Base-by-base conservation (phyloP, 352 stramenopile genomes). In the Phytophthora kernoviae region DNA sequence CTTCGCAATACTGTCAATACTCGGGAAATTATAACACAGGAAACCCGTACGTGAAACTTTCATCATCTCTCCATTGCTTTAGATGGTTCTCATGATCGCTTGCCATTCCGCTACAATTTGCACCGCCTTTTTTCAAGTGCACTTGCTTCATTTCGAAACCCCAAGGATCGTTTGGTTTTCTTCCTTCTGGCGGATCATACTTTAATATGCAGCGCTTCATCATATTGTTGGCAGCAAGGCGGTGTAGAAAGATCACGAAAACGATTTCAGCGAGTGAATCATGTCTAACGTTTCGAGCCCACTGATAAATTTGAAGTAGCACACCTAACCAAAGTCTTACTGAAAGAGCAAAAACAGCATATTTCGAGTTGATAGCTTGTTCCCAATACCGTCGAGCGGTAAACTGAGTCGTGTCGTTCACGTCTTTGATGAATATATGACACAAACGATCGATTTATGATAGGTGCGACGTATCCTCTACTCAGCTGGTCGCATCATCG, bases 1-100 rank as follows among this genome's bases (percentile, higher is more conserved):
- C 36, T 59, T 64, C 47, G 55, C 46, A 37, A 69, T 55, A 26
- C 53, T 69, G 18, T 58, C 54, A 63, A 69, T 69, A 32, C 55
- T 64, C 6, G 53, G 54, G 22, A 52, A 64, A 57, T 59, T 21
- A 47, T 69, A 20, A 30, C 54, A 69, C 24, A 42, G 60, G 60
- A 53, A 53, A 64, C 60, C 47, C 64, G 37, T 69, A 69, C 18
- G 47, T 52, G 54, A 42, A 27, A 5, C 26, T 51, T 41, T 47
- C 18, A 33, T 59, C 20, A 30, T 59, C 54, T 59, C 44, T 55
- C 54, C 54, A 69, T 4, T 34, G 8, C 27, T 15, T 20, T 40
- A 64, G 34, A 40, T 54, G 0, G 12, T 5, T 50, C 20, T 33
- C 48, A 43, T 45, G 27, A 46, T 56, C 33, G 10, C 26, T 56